Base-by-base conservation (phyloP, 2,329 filamentous ascomycete species). In the Apiospora kogelbergensis region DNA sequence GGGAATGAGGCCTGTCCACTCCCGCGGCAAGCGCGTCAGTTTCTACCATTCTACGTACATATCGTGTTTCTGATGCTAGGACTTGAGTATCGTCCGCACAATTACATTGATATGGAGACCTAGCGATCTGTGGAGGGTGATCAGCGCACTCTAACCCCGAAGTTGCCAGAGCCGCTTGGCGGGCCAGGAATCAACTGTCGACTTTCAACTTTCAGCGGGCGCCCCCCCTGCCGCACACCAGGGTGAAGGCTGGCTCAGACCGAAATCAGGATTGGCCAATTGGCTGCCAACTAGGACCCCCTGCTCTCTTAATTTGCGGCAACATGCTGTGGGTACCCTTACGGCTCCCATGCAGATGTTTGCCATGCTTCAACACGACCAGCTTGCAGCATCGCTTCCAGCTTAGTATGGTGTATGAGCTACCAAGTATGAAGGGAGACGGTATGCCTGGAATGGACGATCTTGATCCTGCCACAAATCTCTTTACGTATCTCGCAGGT, bases 251-350 rank as follows among this genome's bases (percentile, higher is more conserved):
- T 60, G 44, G 68, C 66, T 65, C 48, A 46, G 68, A 44, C 48
- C 66, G 60, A 15, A 63, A 37, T 60, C 63, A 42, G 42, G 63
- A 65, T 65, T 42, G 63, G 17, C 68, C 68, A 70, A 70, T 60
- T 41, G 66, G 46, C 42, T 53, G 45, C 45, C 53, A 60, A n/a
- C 53, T 22, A 37, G 53, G 53, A 37, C 20, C 30, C 53, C 53
- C 53, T 37, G 53, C 53, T 9, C 7, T 37, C 22, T 13, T 37
- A 60, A 60, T 60, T 37, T 60, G 53, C 53, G 53, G 41, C 33
- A 33, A 45, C 68, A 40, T 45, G 33, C 66, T 68, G 45, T 22
- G 68, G 66, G 63, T 45, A 63, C 66, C 66, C 68, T 63, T 70
- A 60, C 60, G 44, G 15, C 65, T 44, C 63, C 44, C 57, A 57